Evolutionary conservation across 2,329 filamentous ascomycete genomes (phyloP).

Genomic region (Pseudonectria buxi): DNA sequence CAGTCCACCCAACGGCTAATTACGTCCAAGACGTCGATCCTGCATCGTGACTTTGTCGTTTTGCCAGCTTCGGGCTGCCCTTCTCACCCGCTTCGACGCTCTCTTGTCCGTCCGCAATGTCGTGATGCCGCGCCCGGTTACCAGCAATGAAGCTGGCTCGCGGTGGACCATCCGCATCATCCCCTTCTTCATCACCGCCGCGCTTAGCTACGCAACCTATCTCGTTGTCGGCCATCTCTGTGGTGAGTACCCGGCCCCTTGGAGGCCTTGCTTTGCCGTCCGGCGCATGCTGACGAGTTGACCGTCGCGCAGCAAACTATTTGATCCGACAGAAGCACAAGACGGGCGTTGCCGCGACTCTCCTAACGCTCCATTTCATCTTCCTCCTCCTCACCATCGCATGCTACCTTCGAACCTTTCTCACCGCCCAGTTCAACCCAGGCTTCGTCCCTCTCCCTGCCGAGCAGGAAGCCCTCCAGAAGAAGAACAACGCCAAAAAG

Average conservation of each 20-base stretch:
- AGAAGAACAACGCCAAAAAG: constrained; percentile 15
- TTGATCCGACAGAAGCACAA: constrained; percentile 48
- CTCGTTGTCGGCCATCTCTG: constrained; percentile 61
- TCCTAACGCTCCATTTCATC: constrained; percentile 67
- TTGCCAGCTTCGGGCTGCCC: too few species aligned
- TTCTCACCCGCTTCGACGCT: neutral
- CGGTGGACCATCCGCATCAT: constrained; percentile 49
- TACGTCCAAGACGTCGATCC: too few species aligned
- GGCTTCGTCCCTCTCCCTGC: constrained; percentile 59
- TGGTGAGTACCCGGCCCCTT: constrained; percentile 41
- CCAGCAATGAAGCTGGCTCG: constrained; percentile 23
- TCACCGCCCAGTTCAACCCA: constrained; percentile 61
- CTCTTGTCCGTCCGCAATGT: constrained; percentile 17
- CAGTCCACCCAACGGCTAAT: too few species aligned
- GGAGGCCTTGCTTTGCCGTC: neutral
- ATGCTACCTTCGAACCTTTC: constrained; percentile 65
- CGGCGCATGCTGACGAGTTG: constrained; percentile 3
- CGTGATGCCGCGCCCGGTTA: constrained; percentile 25
- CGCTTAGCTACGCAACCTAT: constrained; percentile 65
- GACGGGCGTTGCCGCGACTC: constrained; percentile 54
- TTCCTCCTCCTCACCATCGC: constrained; percentile 59
- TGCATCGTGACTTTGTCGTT: too few species aligned
- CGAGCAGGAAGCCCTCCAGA: constrained; percentile 32
- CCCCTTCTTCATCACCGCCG: constrained; percentile 59
- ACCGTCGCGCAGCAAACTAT: constrained; percentile 51